phyloP scores from a whole-genome alignment of 75 land plant genomes.

The Chamaecyparis obtusa region DNA sequence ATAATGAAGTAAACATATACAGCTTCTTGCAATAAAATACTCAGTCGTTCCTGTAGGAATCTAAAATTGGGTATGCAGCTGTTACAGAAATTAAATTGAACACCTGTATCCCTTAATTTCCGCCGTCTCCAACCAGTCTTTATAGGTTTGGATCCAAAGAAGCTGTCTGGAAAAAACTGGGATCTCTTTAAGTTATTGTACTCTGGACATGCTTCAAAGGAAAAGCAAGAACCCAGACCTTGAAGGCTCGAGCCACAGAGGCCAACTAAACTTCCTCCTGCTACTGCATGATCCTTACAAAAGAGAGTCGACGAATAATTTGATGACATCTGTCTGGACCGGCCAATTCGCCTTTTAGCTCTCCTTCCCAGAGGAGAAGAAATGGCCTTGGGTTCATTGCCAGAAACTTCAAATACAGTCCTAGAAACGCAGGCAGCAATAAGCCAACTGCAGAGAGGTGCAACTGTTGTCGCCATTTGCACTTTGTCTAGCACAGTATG shows the following conservation, averaged over 20 bases:
- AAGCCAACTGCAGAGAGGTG: constrained; percentile 70
- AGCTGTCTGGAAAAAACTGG: constrained; percentile 24
- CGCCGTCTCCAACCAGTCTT: constrained; percentile 17
- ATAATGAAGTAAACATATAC: background rate
- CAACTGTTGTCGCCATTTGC: constrained; percentile 28
- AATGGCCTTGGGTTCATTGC: constrained; percentile 13
- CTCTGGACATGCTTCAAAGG: constrained; percentile 61
- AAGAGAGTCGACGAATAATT: background rate
- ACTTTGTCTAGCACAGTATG: background rate
- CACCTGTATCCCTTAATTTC: constrained; percentile 5
- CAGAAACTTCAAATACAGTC: constrained; percentile 24
- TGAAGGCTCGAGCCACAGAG: constrained; percentile 47
- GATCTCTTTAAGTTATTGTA: constrained; percentile 29
- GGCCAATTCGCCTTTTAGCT: constrained; percentile 18
- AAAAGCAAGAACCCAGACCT: constrained; percentile 42
- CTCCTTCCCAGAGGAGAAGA: background rate
- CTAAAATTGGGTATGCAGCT: background rate
- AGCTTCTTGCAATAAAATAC: background rate
- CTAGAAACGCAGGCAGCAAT: constrained; percentile 62
- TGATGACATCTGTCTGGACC: constrained; percentile 9
- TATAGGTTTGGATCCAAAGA: constrained; percentile 17
- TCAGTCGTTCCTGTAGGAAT: background rate
- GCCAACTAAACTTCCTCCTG: constrained; percentile 24
- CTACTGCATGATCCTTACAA: background rate
- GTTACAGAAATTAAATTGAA: background rate